These are phyloP conservation scores for Nicotiana otophora DNA, from an alignment of 257 asterid species.

Conservation along the genomic window DNA sequence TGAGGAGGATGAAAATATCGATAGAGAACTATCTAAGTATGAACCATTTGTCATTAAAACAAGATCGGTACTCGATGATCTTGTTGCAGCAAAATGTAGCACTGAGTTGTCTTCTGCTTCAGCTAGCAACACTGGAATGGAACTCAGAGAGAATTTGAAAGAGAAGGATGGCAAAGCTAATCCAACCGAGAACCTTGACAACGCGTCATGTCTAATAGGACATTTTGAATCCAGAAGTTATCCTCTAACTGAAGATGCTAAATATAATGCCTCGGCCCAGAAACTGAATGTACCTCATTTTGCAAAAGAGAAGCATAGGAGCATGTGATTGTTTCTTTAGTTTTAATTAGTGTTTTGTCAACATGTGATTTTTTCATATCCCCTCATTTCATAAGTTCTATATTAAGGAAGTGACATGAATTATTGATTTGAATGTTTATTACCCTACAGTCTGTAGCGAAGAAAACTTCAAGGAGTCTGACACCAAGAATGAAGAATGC, in stretches of 20 bases:
- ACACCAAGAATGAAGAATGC: background rate
- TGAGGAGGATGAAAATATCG: background rate
- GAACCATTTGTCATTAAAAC: conserved; percentile 9
- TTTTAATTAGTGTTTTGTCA: background rate
- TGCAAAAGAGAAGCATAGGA: conserved; percentile 18
- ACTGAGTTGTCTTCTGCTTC: conserved; percentile 20
- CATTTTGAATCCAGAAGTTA: conserved; percentile 12
- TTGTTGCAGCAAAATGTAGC: conserved; percentile 21
- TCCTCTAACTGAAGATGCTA: background rate
- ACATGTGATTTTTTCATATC: background rate
- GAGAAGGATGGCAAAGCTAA: too few species aligned
- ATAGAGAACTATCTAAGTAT: background rate
- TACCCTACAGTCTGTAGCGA: too few species aligned
- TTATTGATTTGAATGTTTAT: too few species aligned
- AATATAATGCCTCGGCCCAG: background rate
- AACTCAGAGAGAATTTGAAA: too few species aligned
- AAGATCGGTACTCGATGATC: conserved; percentile 1
- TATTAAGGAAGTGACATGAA: too few species aligned
- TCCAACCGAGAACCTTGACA: background rate
- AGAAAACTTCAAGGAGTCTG: too few species aligned
- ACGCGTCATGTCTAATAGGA: conserved; percentile 17
- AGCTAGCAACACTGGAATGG: conserved; percentile 14
- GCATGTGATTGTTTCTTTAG: conserved; percentile 41
- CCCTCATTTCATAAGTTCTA: background rate
- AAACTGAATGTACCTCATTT: background rate